These are phyloP conservation scores for Dacryopinax primogenitus DNA, from an alignment of 768 basidiomycete species.

Conservation along the genomic window DNA sequence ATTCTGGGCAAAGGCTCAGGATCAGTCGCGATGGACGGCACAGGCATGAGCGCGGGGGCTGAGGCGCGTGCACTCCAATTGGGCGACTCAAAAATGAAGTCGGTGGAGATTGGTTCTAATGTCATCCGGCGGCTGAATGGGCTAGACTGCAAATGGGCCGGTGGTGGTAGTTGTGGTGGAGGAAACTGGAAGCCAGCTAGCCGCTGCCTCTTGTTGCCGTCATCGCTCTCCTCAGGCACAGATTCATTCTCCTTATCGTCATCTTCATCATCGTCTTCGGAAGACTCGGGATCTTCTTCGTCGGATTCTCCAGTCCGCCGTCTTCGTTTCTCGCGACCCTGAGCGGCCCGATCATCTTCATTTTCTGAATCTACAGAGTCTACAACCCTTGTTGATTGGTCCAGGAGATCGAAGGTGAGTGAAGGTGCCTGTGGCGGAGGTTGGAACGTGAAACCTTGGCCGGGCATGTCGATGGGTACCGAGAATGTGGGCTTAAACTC, in stretches of 20 bases:
- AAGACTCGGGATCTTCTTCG: slow-evolving; percentile 16
- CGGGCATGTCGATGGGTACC: not conserved
- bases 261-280: slow-evolving; percentile 33
- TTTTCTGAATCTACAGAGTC: slow-evolving; percentile 21
- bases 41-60: slow-evolving; percentile 10
- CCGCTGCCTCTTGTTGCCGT: not conserved
- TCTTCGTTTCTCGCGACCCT: slow-evolving; percentile 73
- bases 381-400: slow-evolving; percentile 11
- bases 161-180: not conserved
- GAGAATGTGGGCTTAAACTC: slow-evolving; percentile 55
- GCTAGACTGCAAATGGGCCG: slow-evolving; percentile 13
- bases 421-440: slow-evolving; percentile 53
- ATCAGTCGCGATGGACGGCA: slow-evolving; percentile 43
- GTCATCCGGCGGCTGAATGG: slow-evolving; percentile 27
- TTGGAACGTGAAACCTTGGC: slow-evolving; percentile 53
- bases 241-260: slow-evolving; percentile 24
- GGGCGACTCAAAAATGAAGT: not conserved
- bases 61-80: slow-evolving; percentile 1
- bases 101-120: slow-evolving; percentile 22
- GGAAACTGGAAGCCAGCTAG: slow-evolving; percentile 13
- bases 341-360: slow-evolving; percentile 32
- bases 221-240: not conserved
- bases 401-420: slow-evolving; percentile 32
- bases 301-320: slow-evolving; percentile 30
- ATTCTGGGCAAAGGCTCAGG: slow-evolving; percentile 61